phyloP scores from a whole-genome alignment of 2,329 filamentous ascomycete genomes.

The Neonectria neomacrospora region DNA sequence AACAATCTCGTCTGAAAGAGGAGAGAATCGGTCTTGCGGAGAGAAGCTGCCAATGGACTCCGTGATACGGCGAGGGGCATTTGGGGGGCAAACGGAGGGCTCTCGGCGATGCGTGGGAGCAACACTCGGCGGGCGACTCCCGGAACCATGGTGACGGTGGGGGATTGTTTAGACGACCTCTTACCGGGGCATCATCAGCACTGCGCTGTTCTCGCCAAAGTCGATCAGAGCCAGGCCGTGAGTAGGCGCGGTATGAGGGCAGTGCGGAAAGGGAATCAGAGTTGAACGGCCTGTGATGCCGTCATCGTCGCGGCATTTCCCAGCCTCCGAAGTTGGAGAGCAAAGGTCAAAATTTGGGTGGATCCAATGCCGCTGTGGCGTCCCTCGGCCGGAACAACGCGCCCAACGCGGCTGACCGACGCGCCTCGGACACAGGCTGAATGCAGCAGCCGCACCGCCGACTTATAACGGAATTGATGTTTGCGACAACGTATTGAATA shows the following conservation, averaged over 20 bases:
- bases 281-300: conserved; percentile 45
- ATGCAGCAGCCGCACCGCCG: conserved; percentile 15
- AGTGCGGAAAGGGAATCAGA: conserved; percentile 34
- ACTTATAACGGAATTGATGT: conserved; percentile 10
- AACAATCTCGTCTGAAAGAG: conserved; percentile 33
- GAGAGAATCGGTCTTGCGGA: conserved; percentile 32
- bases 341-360: conserved; percentile 39
- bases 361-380: conserved; percentile 31
- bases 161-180: conserved; percentile 39
- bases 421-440: conserved; percentile 29
- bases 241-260: conserved; percentile 22
- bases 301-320: conserved; percentile 52
- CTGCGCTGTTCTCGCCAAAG: conserved; percentile 30
- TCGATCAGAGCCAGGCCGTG: conserved; percentile 18
- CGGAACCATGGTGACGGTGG: conserved; percentile 58
- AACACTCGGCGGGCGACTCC: conserved; percentile 61
- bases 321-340: conserved; percentile 43
- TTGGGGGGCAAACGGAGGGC: conserved; percentile 42
- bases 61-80: conserved; percentile 37
- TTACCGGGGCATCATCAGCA: conserved; percentile 47
- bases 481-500: background rate
- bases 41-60: conserved; percentile 35
- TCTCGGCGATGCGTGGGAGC: conserved; percentile 58
- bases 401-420: conserved; percentile 30
- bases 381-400: conserved; percentile 40